Percentiles rank a stretch among this genome's conserved stretches.
phyloP scores from a whole-genome alignment of 768 basidiomycete species.

The Pholiota microspora region DNA sequence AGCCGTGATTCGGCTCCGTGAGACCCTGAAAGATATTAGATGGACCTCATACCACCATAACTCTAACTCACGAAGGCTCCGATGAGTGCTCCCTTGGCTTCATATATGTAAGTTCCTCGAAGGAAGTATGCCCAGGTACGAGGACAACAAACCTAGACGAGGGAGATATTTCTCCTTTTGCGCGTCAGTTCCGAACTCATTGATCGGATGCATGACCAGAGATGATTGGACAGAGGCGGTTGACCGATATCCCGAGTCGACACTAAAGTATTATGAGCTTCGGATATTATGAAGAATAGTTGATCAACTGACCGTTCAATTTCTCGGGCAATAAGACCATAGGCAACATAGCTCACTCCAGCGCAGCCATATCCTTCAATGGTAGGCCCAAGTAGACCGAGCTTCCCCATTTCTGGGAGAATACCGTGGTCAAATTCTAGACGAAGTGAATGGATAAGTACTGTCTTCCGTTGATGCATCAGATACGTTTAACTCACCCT shows the following conservation, averaged over 20 bases:
- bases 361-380: constrained; percentile 95
- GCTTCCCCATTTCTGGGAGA: constrained; percentile 87
- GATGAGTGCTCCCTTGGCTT: constrained; percentile 81
- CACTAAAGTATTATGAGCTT: constrained; percentile 41
- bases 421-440: constrained; percentile 75
- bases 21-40: constrained; percentile 59
- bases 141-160: constrained; percentile 53
- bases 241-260: constrained; percentile 96
- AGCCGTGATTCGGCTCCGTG: constrained; percentile 96
- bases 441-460: background rate
- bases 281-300: background rate
- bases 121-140: background rate
- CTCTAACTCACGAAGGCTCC: constrained; percentile 84
- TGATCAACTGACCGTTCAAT: constrained; percentile 68
- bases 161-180: constrained; percentile 94
- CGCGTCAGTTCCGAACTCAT: constrained; percentile 83
- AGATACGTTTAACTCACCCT: constrained; percentile 46
- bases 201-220: constrained; percentile 93
- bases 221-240: constrained; percentile 95
- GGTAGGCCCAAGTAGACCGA: constrained; percentile 90
- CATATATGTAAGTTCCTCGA: background rate
- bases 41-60: background rate
- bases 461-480: background rate
- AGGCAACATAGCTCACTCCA: constrained; percentile 87
- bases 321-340: constrained; percentile 91